A percentile compares a stretch with the other conserved stretches of the same genome.
phyloP scores from a whole-genome alignment of 495 filamentous ascomycete genomes.

The Pseudevernia furfuracea region DNA sequence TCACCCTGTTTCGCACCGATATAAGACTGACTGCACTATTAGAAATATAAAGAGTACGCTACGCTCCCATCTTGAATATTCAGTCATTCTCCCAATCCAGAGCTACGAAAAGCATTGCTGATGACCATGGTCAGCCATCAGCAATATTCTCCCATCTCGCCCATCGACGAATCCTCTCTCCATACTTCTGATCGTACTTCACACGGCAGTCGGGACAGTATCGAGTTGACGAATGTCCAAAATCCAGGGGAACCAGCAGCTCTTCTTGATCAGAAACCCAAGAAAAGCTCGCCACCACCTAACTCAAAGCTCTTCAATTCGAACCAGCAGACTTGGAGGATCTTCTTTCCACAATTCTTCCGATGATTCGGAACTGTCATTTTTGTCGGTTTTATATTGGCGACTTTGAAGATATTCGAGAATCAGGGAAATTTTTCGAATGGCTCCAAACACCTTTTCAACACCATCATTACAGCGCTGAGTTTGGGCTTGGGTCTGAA shows the following conservation, averaged over 20 bases:
- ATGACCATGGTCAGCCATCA: not conserved
- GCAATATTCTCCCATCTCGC: not conserved
- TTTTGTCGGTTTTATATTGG: conserved; percentile 14
- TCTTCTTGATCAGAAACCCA: not conserved
- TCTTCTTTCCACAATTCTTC: conserved; percentile 14
- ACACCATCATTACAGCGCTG: conserved; percentile 22
- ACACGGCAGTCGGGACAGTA: not conserved
- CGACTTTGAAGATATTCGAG: conserved; percentile 19
- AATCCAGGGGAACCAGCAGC: not conserved
- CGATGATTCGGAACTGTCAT: conserved; percentile 18
- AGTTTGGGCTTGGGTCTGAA: conserved; percentile 25
- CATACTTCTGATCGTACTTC: not conserved
- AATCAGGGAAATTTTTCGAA: conserved; percentile 14
- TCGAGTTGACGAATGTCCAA: not conserved
- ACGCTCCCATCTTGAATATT: not conserved
- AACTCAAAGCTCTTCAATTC: conserved; percentile 14
- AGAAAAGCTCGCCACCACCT: not conserved
- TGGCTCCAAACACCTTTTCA: conserved; percentile 20
- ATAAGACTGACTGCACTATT: too few species aligned
- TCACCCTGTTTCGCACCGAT: too few species aligned
- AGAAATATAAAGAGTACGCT: too few species aligned
- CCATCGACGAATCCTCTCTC: not conserved
- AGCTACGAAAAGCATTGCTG: not conserved
- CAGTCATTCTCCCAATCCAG: not conserved
- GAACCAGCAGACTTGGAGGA: conserved; percentile 15